These are phyloP conservation scores for Kurtzmaniella quercitrusa DNA, from an alignment of 1,139 yeast genomes.

Conservation along the genomic window DNA sequence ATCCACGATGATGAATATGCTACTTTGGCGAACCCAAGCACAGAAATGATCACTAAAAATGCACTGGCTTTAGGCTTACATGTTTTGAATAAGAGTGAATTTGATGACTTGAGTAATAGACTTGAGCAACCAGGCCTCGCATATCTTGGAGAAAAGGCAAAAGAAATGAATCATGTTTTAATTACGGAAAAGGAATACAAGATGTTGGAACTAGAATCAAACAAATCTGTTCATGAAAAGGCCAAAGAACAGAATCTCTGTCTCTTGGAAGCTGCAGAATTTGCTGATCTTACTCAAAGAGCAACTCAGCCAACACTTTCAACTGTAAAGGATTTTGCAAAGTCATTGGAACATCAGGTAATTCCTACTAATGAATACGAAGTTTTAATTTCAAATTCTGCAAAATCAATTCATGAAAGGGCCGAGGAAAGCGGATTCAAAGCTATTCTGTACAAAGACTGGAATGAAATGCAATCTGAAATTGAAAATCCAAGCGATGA, in stretches of 20 bases:
- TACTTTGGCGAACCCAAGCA: slow-evolving; percentile 12
- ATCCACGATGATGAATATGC: slow-evolving; percentile 20
- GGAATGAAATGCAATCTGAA: slow-evolving; percentile 11
- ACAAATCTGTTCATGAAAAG: slow-evolving; percentile 9
- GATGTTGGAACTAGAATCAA: slow-evolving; percentile 19
- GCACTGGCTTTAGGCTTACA: slow-evolving; percentile 12
- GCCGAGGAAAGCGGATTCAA: slow-evolving; percentile 5
- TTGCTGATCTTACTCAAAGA: slow-evolving; percentile 1
- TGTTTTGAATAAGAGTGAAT: slow-evolving; percentile 5
- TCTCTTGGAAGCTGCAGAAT: slow-evolving; percentile 12
- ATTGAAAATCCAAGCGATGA: slow-evolving; percentile 22
- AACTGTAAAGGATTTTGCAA: slow-evolving; percentile 17
- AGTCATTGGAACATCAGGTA: slow-evolving; percentile 14
- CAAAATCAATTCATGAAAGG: not conserved
- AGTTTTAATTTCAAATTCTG: not conserved
- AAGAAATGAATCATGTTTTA: slow-evolving; percentile 17
- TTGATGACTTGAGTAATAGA: slow-evolving; percentile 2
- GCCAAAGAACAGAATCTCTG: slow-evolving; percentile 15
- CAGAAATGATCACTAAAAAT: slow-evolving; percentile 11
- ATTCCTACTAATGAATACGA: slow-evolving; percentile 6
- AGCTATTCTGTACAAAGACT: slow-evolving; percentile 13
- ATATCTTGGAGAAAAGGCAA: slow-evolving; percentile 18
- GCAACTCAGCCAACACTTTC: slow-evolving; percentile 16
- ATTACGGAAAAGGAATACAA: slow-evolving; percentile 18
- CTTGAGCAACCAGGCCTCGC: slow-evolving; percentile 21